phyloP scores from a whole-genome alignment of 2,329 filamentous ascomycete genomes.

The Chaetomium sp. region DNA sequence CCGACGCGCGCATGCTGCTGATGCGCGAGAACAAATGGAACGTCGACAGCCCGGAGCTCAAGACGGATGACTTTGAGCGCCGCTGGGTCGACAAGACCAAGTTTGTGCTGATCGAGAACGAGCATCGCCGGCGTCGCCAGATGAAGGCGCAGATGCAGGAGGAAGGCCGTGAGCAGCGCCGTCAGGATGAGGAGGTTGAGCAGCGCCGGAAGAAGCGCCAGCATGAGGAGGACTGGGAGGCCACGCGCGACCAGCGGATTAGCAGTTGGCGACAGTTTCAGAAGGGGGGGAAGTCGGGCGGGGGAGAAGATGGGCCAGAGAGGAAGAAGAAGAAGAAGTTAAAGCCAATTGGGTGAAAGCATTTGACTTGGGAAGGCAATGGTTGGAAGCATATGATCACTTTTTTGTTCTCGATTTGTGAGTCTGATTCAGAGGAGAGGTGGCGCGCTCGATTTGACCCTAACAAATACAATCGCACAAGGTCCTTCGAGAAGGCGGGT shows the following conservation, averaged over 20 bases:
- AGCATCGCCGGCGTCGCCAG: slow-evolving; percentile 75
- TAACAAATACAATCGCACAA: not conserved
- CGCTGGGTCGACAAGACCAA: slow-evolving; percentile 89
- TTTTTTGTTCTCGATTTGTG: not conserved
- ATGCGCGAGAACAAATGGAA: slow-evolving; percentile 94
- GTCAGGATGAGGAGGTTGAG: slow-evolving; percentile 78
- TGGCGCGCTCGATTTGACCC: slow-evolving; percentile 1
- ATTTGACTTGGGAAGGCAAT: no score
- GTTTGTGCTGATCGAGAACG: slow-evolving; percentile 86
- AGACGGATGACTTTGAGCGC: slow-evolving; percentile 73
- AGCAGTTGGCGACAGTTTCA: slow-evolving; percentile 91
- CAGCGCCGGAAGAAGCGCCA: slow-evolving; percentile 79
- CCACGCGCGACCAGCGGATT: slow-evolving; percentile 83
- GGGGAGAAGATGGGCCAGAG: slow-evolving; percentile 26
- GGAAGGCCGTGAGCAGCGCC: slow-evolving; percentile 81
- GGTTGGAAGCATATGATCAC: no score
- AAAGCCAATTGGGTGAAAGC: slow-evolving; percentile 51
- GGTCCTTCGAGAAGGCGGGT: not conserved
- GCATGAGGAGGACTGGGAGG: slow-evolving; percentile 92
- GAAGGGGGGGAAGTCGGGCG: slow-evolving; percentile 56
- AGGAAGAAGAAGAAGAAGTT: slow-evolving; percentile 68
- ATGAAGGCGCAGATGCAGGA: slow-evolving; percentile 94
- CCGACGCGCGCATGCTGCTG: slow-evolving; percentile 88
- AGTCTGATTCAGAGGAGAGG: not conserved
- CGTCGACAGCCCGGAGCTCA: slow-evolving; percentile 77